Evolutionary conservation across 768 basidiomycete species (phyloP).

Genomic region (Tubosaeta brunneosetosa): DNA sequence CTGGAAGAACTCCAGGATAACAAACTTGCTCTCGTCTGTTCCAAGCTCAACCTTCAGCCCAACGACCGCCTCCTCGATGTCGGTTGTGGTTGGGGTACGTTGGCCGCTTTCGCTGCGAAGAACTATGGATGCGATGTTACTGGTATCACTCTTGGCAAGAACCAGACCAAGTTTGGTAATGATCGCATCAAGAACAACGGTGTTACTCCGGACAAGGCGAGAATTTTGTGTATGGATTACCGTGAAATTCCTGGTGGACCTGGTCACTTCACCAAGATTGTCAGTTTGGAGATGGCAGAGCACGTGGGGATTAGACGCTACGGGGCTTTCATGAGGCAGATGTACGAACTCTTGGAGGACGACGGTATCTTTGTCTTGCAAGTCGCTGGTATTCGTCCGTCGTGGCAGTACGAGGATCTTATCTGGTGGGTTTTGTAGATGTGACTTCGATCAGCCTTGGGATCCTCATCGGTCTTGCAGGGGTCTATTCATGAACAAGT

Average conservation of each 20-base stretch:
- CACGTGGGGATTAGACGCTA: conserved; percentile 97
- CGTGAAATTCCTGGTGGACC: conserved; percentile 78
- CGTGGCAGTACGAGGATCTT: conserved; percentile 99
- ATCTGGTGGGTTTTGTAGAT: conserved; percentile 58
- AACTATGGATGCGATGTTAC: conserved; percentile 97
- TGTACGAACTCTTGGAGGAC: conserved; percentile 91
- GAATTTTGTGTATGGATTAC: conserved; percentile 91
- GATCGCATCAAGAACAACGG: conserved; percentile 81
- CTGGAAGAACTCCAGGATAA: conserved; percentile 97
- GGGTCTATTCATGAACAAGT: conserved; percentile 98
- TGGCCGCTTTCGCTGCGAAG: conserved; percentile 91
- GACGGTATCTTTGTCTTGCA: conserved; percentile 94
- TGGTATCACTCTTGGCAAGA: conserved; percentile 87
- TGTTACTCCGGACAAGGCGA: conserved; percentile 63
- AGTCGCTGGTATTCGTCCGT: conserved; percentile 91
- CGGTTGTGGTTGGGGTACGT: conserved; percentile 96
- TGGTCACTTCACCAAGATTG: conserved; percentile 88
- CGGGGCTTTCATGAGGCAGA: conserved; percentile 79
- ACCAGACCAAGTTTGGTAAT: conserved; percentile 92
- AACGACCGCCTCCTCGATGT: conserved; percentile 80
- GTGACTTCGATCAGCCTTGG: no score
- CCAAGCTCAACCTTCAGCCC: conserved; percentile 87
- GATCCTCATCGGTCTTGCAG: conserved; percentile 31
- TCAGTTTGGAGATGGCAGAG: conserved; percentile 98
- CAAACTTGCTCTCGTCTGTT: conserved; percentile 93